Percentiles rank a stretch among this genome's conserved stretches.
phyloP scores from a whole-genome alignment of 345 rosid species.

The Dovyalis caffra region DNA sequence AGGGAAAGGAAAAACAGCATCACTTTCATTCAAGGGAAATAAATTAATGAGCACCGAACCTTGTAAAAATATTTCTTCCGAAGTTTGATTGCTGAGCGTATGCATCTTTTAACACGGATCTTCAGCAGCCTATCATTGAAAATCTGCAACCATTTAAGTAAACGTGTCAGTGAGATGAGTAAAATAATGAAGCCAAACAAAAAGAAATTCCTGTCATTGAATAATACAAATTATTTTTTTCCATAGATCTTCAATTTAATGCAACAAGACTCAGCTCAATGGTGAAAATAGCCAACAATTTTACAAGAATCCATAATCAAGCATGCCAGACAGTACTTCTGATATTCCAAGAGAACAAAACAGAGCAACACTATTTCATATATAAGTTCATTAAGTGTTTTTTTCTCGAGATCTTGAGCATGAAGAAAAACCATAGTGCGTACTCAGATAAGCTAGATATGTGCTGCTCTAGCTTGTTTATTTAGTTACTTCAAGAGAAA shows the following conservation, averaged over 20 bases:
- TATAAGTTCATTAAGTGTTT: background rate
- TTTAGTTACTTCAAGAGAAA: background rate
- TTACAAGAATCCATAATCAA: background rate
- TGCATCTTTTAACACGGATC: constrained; percentile 65
- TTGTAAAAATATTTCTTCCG: constrained; percentile 80
- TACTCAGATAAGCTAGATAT: background rate
- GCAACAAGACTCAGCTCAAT: background rate
- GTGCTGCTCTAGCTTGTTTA: background rate
- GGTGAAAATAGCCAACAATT: background rate
- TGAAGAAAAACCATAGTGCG: background rate
- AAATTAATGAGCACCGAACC: constrained; percentile 35
- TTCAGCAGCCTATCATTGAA: constrained; percentile 80
- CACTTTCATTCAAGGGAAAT: background rate
- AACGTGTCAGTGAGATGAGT: background rate
- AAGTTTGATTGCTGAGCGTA: constrained; percentile 70
- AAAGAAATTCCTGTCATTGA: background rate
- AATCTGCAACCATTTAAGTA: constrained; percentile 49
- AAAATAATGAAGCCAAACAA: background rate
- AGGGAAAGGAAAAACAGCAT: background rate
- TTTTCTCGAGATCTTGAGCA: background rate
- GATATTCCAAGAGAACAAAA: background rate
- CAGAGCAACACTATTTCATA: background rate
- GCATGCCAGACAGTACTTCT: background rate
- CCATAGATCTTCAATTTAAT: background rate
- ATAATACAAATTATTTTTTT: background rate